Percentiles rank a stretch among this genome's conserved stretches.
phyloP scores from a whole-genome alignment of 805 yeast species.

The Hanseniaspora mollemarum region DNA sequence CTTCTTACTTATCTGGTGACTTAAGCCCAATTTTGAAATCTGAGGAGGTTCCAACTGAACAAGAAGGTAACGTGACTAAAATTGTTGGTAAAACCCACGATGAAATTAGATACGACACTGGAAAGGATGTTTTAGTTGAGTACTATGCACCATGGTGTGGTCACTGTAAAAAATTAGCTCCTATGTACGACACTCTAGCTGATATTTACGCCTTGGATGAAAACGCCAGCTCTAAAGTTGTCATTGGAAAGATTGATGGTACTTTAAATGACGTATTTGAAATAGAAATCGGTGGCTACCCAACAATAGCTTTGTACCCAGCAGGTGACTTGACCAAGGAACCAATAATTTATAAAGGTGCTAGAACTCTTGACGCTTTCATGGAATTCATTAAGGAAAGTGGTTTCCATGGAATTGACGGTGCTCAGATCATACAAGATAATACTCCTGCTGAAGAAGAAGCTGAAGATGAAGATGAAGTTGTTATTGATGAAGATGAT shows the following conservation, averaged over 20 bases:
- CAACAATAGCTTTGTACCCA: slow-evolving; percentile 83
- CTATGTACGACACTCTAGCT: slow-evolving; percentile 79
- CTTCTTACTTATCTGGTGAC: slow-evolving; percentile 51
- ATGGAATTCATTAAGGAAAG: slow-evolving; percentile 58
- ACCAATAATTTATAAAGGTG: slow-evolving; percentile 56
- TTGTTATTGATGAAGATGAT: slow-evolving; percentile 18
- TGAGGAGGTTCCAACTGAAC: slow-evolving; percentile 73
- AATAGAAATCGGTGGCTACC: slow-evolving; percentile 76
- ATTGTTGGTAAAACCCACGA: slow-evolving; percentile 80
- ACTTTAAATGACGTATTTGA: slow-evolving; percentile 72
- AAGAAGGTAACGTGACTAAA: slow-evolving; percentile 60
- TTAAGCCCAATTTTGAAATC: slow-evolving; percentile 67
- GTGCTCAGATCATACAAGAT: slow-evolving; percentile 28
- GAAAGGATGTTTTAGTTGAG: slow-evolving; percentile 69
- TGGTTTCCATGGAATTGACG: slow-evolving; percentile 57
- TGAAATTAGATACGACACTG: slow-evolving; percentile 44
- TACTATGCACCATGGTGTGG: slow-evolving; percentile 98
- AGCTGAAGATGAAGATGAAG: slow-evolving; percentile 17
- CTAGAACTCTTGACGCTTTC: slow-evolving; percentile 63
- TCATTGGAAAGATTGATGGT: slow-evolving; percentile 81
- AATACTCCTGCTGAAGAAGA: slow-evolving; percentile 18
- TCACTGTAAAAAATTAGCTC: slow-evolving; percentile 85
- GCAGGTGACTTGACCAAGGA: slow-evolving; percentile 56
- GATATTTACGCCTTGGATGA: slow-evolving; percentile 45
- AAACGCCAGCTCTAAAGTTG: slow-evolving; percentile 42